Conservation (phyloP, 139 green algal species). For the Gonium pectorale region DNA sequence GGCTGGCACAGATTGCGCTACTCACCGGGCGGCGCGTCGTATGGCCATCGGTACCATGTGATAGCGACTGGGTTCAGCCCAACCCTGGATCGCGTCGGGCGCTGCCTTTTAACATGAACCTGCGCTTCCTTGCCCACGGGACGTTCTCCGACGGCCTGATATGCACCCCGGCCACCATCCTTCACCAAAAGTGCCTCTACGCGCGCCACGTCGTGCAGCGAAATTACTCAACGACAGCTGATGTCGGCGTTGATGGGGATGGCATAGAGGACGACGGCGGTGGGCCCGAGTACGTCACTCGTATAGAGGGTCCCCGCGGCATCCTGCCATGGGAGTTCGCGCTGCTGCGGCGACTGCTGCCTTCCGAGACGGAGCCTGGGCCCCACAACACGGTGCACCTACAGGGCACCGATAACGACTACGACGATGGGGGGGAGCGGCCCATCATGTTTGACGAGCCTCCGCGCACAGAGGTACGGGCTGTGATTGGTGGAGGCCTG, state of each 20-base stretch:
- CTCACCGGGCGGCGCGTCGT: slow-evolving; percentile 30
- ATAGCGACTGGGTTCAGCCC: neutral
- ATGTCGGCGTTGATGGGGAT: neutral
- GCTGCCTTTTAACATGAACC: slow-evolving; percentile 35
- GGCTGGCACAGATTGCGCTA: slow-evolving; percentile 19
- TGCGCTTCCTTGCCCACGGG: slow-evolving; percentile 8
- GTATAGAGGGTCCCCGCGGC: slow-evolving; percentile 2
- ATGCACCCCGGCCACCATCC: neutral
- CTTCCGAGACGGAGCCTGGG: neutral
- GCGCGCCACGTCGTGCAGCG: neutral
- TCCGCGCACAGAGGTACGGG: neutral
- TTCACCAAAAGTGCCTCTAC: slow-evolving; percentile 43
- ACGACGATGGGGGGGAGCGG: slow-evolving; percentile 1
- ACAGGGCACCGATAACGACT: slow-evolving; percentile 5
- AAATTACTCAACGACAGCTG: slow-evolving; percentile 2
- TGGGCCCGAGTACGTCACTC: neutral
- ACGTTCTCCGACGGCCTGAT: neutral
- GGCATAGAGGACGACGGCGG: neutral
- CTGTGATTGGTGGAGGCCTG: neutral
- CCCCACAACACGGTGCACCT: slow-evolving; percentile 42
- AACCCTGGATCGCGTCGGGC: slow-evolving; percentile 19
- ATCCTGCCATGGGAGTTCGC: slow-evolving; percentile 24
- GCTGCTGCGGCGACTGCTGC: slow-evolving; percentile 19
- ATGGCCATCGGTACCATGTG: slow-evolving; percentile 27
- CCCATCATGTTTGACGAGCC: slow-evolving; percentile 47